A percentile compares a stretch with the other conserved stretches of the same genome.
phyloP scores from a whole-genome alignment of 192 early-diverging fungal species.

The Umbelopsis sp. region DNA sequence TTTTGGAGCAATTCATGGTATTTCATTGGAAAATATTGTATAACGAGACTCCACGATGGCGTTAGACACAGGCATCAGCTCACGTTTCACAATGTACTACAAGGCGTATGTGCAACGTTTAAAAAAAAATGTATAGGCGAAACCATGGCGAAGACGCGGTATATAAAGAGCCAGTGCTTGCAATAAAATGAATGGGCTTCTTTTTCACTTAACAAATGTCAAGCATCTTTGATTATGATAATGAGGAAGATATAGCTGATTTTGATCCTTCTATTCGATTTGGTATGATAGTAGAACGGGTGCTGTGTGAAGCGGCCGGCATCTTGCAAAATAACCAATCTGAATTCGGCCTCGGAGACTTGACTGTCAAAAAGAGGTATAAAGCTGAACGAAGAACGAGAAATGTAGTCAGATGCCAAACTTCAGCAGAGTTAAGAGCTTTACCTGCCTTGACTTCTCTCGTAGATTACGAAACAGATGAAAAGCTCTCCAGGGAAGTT shows the following conservation, averaged over 20 bases:
- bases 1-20: too few species aligned
- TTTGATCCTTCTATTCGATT: neutral
- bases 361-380: conserved; percentile 15
- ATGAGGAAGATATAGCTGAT: conserved; percentile 20
- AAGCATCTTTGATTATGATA: neutral
- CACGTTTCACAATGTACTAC: too few species aligned
- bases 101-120: too few species aligned
- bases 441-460: conserved; percentile 18
- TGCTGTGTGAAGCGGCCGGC: conserved; percentile 17
- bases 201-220: conserved; percentile 14
- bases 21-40: too few species aligned
- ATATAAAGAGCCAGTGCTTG: too few species aligned
- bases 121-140: too few species aligned
- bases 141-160: too few species aligned
- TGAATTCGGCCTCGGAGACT: conserved; percentile 24
- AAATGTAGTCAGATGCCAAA: conserved; percentile 1
- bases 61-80: too few species aligned
- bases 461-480: conserved; percentile 10
- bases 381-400: conserved; percentile 2
- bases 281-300: conserved; percentile 1
- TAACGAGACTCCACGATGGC: too few species aligned
- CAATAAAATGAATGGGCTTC: too few species aligned
- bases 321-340: conserved; percentile 13
- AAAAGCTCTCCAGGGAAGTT: conserved; percentile 10
- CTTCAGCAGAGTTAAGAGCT: neutral